Base-by-base conservation (phyloP, 192 early-diverging fungal species). In the Coemansia javaensis region DNA sequence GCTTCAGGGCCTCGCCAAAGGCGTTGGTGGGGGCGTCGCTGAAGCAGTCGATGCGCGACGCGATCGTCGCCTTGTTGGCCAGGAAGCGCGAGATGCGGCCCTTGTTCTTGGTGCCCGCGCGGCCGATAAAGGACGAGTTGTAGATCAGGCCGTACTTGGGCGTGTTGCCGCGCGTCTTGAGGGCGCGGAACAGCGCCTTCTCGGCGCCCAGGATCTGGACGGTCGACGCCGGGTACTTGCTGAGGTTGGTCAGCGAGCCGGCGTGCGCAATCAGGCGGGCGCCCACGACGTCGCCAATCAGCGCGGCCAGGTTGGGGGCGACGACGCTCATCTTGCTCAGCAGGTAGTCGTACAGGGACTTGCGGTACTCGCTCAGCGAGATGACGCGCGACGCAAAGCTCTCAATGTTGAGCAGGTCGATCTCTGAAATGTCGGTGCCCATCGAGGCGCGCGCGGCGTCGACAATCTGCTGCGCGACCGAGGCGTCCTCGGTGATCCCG, bases 131-230 rank as follows among this genome's bases (percentile, higher is more conserved):
- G 11, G 90, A 87, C 16, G 94, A 91, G 76, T 98, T 90, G 81
- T 93, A 98, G 60, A 98, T 89, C 22, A 98, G 79, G 67, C 94
- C 94, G 56, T 98, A 98, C 73, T 98, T 98, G 59, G 92, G 94
- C 2, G 94, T 98, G 66, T 95, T 91, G 56, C 91, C 90, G 55
- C 89, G 89, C 48, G 90, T 88, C 82, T 98, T 98, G 56, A 98
- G 80, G 16, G 94, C 94, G 41, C 90, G 84, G 90, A 98, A 98
- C 37, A 98, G 84, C 33, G 94, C 94, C 82, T 98, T 98, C 63
- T 98, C 94, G 44, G 94, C 94, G 52, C 94, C 94, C 22, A 98
- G 78, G 64, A 98, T 98, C 78, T 98, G 94, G 25, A 98, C 85
- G 16, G 95, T 98, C 16, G 91, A 94, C 32, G 93, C 92, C 38